Evolutionary conservation across 2,329 filamentous ascomycete genomes (phyloP).

Genomic region (Tolypocladium tundrense): DNA sequence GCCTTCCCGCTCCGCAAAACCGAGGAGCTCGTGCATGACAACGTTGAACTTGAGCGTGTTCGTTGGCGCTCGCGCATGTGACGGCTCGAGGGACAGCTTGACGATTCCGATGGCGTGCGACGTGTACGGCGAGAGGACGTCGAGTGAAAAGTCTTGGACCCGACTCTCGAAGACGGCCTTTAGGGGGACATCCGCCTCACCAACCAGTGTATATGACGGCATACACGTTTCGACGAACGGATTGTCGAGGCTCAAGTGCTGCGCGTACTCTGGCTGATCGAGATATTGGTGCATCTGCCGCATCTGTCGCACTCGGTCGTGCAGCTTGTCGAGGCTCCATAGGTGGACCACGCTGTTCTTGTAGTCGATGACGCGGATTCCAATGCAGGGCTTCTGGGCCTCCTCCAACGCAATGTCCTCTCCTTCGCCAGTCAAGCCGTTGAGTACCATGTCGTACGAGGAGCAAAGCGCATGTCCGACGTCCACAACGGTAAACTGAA

Average conservation of each 20-base stretch:
- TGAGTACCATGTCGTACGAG: conserved; percentile 92
- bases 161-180: conserved; percentile 88
- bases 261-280: conserved; percentile 86
- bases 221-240: conserved; percentile 87
- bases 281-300: conserved; percentile 95
- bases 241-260: conserved; percentile 86
- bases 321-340: conserved; percentile 90
- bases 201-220: conserved; percentile 84
- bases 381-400: conserved; percentile 80
- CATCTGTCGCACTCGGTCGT: conserved; percentile 82
- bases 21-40: conserved; percentile 91
- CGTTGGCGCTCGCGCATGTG: conserved; percentile 81
- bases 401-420: conserved; percentile 72
- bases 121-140: conserved; percentile 87
- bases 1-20: conserved; percentile 91
- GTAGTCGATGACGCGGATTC: conserved; percentile 84
- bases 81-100: conserved; percentile 84
- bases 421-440: conserved; percentile 78
- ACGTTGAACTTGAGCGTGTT: conserved; percentile 97
- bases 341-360: conserved; percentile 75
- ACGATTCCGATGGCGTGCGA: conserved; percentile 84
- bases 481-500: conserved; percentile 90
- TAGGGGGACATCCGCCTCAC: conserved; percentile 86
- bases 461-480: conserved; percentile 81
- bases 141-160: conserved; percentile 87